Conservation (phyloP, 805 yeast species). For the Metschnikowia sp. region DNA sequence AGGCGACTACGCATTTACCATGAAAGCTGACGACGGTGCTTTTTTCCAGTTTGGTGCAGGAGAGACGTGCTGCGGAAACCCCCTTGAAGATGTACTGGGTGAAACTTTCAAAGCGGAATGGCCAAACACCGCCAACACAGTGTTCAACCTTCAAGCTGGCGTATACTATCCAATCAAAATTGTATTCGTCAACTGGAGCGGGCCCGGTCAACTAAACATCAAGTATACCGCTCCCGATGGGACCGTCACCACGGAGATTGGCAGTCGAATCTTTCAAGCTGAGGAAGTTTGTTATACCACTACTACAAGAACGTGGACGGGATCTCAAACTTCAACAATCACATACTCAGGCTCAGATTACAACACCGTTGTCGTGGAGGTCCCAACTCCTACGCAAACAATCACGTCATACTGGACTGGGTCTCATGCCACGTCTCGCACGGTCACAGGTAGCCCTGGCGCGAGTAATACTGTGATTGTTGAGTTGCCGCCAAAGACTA, state of each 20-base stretch:
- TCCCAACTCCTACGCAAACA: not conserved
- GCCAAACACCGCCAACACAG: not conserved
- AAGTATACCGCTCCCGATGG: constrained; percentile 6
- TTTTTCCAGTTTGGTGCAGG: constrained; percentile 12
- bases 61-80: constrained; percentile 10
- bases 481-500: not conserved
- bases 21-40: constrained; percentile 14
- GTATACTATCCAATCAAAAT: constrained; percentile 11
- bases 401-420: not conserved
- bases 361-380: not conserved
- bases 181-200: constrained; percentile 11
- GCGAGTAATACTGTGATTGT: not conserved
- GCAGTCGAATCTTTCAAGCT: constrained; percentile 3
- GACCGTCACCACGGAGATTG: constrained; percentile 3
- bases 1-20: constrained; percentile 9
- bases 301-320: constrained; percentile 4
- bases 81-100: not conserved
- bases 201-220: constrained; percentile 2
- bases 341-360: not conserved
- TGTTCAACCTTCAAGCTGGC: constrained; percentile 5
- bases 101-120: constrained; percentile 3
- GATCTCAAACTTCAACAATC: constrained; percentile 3
- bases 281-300: not conserved
- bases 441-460: not conserved
- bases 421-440: not conserved